Conservation (phyloP, 768 basidiomycete genomes). For the Candolleomyces aberdarensis region DNA sequence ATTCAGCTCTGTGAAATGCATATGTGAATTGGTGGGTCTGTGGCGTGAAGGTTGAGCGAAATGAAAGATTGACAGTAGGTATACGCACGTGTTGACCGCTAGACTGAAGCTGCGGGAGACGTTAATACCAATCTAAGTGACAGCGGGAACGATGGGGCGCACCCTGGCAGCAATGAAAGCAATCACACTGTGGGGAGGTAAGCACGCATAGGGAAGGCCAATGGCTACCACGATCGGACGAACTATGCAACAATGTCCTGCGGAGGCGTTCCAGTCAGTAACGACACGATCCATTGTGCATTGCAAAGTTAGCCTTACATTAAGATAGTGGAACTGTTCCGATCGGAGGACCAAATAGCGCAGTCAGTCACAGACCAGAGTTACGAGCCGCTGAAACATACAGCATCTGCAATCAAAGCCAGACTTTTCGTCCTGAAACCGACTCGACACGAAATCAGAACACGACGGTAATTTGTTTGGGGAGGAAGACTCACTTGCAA, state of each 20-base stretch:
- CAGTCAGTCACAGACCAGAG: conserved; percentile 1
- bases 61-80: conserved; percentile 2
- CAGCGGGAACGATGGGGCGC: conserved; percentile 15
- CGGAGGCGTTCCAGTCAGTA: neutral
- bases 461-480: neutral
- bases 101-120: conserved; percentile 35
- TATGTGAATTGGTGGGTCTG: conserved; percentile 51
- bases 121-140: conserved; percentile 9
- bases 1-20: conserved; percentile 54
- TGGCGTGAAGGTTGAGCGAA: neutral
- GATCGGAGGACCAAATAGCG: conserved; percentile 5
- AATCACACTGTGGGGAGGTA: conserved; percentile 30
- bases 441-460: conserved; percentile 27
- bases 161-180: conserved; percentile 47
- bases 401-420: conserved; percentile 55
- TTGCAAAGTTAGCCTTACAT: conserved; percentile 30
- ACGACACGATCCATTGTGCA: conserved; percentile 4
- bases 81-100: conserved; percentile 39
- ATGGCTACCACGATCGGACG: conserved; percentile 7
- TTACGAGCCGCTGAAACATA: conserved; percentile 24
- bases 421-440: conserved; percentile 54
- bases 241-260: conserved; percentile 50
- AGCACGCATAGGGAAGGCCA: neutral
- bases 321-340: conserved; percentile 51
- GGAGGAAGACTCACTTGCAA: conserved; percentile 33